Evolutionary conservation across 139 green algal genomes (phyloP), one percentile per base, ranked within the genome.

Genomic region (Medakamo hakoo): DNA sequence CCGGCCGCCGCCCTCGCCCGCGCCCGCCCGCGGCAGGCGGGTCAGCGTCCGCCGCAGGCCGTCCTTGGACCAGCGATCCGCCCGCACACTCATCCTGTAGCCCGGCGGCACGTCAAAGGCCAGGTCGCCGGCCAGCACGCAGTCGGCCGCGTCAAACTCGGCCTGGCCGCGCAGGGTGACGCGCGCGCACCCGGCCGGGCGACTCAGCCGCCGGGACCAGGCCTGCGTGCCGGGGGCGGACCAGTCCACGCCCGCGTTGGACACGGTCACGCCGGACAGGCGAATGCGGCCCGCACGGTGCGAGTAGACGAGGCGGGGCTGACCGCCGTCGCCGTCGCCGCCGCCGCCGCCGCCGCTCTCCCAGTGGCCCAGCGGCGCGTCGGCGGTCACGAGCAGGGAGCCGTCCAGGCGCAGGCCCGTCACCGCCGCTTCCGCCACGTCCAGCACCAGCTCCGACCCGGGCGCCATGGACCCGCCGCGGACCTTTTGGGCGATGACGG

Each of bases 401-500:
- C 89, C 89, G 2, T 80, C 68, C 21, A 95, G 65, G 27, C 76
- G 40, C 59, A 96, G 69, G 55, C 85, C 74, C 27, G 73, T 20
- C 57, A 91, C 63, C 5, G 78, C 63, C 0, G 80, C 75, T 70
- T 95, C 88, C 3, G 85, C 87, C 49, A 76, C 76, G 75, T 92
- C 84, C 48, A 94, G 73, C 59, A 88, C 73, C 55, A 92, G 52
- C 64, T 92, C 86, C 5, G 73, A 68, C 32, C 79, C 63, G 19
- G 59, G 26, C 0, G 66, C 68, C 61, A 98, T 70, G 1, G 58
- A 58, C 3, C 91, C 91, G 16, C 90, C 89, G 2, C 71, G 29
- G 3, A 97, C 67, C 77, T 98, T 98, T 75, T 98, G 92, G n/a
- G 69, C 68, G 16, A 97, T 81, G n/a, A 98, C 84, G 24, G 88